These are phyloP conservation scores for Diphasiastrum complanatum DNA, from an alignment of 83 land plant genomes.

Conservation along the genomic window DNA sequence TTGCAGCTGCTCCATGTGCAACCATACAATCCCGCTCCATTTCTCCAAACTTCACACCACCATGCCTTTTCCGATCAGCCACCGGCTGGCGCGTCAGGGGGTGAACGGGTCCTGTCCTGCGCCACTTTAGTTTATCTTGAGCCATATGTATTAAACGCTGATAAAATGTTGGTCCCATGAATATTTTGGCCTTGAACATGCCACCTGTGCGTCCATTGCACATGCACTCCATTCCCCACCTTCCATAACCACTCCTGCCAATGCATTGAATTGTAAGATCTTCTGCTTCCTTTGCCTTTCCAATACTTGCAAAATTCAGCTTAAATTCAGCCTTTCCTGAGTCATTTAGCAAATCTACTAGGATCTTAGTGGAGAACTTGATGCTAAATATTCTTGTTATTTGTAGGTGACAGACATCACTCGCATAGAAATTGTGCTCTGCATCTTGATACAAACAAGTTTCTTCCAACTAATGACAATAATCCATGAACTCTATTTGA, in stretches of 20 bases:
- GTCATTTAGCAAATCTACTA: background rate
- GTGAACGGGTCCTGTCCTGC: constrained; percentile 97
- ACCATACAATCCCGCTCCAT: constrained; percentile 99
- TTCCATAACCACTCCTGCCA: constrained; percentile 94
- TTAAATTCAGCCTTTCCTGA: background rate
- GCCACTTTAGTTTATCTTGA: constrained; percentile 94
- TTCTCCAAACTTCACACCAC: constrained; percentile 96
- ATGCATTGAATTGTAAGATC: too few relatives aligned
- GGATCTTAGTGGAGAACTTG: background rate
- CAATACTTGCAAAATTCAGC: too few relatives aligned
- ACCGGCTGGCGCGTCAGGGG: constrained; percentile 97
- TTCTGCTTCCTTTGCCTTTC: too few relatives aligned
- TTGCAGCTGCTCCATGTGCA: constrained; percentile 97
- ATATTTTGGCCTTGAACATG: constrained; percentile 75
- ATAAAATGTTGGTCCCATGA: constrained; percentile 97
- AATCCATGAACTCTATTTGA: too few relatives aligned
- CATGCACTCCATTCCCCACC: constrained; percentile 99
- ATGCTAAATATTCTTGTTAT: background rate
- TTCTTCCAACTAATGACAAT: background rate
- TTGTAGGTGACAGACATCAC: background rate
- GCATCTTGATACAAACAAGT: background rate
- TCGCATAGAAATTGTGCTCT: background rate
- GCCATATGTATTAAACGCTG: constrained; percentile 99
- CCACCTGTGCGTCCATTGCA: constrained; percentile 98
- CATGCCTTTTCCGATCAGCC: constrained; percentile 98